Evolutionary conservation across 352 stramenopile species (phyloP), one percentile per base, ranked within the genome.

Genomic region (Phytophthora melonis): DNA sequence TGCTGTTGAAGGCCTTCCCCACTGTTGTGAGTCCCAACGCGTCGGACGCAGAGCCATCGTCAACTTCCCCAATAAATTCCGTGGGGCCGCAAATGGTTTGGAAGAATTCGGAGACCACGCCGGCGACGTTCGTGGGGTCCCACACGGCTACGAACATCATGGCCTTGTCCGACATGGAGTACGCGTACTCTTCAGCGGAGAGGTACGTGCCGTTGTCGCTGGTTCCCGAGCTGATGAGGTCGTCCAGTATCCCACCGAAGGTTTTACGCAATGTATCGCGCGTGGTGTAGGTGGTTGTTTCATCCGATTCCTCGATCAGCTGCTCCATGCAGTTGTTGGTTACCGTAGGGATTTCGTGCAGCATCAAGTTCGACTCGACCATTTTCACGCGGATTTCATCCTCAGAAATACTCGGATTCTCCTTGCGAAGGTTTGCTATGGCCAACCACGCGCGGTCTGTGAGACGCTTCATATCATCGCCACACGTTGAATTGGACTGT

Each of bases 31-130:
- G 57, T 1, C 75, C 75, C 16, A 89, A 60, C 0, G 82, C 80
- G 0, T 80, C 45, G 2, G 76, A 58, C 1, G 74, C 63, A 7
- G 60, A 57, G 6, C 80, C 82, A 27, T 83, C 78, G 34, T 89
- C 82, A 41, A 89, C 77, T 49, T 87, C 72, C 5, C 80, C 78
- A 9, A 86, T 47, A 36, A 83, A 78, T 13, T 77, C 68, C 7
- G 80, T 87, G 0, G 80, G 82, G 5, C 82, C 73, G 41, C 82
- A 89, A 55, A 87, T 86, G 10, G 66, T 82, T 63, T 87, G 77
- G n/a, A 88, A 79, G 58, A 83, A 90, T 54, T 85, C 77, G 7
- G 80, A 77, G 0, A 71, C 76, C 62, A 88, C 63, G 6, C 58
- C 67, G 7, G 70, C 78, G 23, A 88, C 58, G 21, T 83, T 83